Evolutionary conservation across 179 eudicot genomes (phyloP).

Genomic region (Actinidia arguta): DNA sequence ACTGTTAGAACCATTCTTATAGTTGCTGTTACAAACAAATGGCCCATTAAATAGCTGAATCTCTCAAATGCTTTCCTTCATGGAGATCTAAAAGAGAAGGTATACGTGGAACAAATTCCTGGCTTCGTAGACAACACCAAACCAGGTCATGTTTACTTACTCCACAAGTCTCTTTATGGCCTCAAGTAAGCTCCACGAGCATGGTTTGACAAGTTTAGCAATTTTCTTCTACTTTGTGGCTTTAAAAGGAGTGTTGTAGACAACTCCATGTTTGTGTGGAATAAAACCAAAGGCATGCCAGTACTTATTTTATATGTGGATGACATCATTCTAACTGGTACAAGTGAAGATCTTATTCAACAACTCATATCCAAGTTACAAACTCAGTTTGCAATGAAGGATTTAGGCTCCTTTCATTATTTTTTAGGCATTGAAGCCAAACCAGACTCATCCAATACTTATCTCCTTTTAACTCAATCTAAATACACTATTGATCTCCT

Average conservation of each 20-base stretch:
- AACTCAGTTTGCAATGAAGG: neutral
- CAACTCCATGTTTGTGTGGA: neutral
- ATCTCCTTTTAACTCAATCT: neutral
- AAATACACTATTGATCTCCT: neutral
- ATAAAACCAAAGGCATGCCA: neutral
- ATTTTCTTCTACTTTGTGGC: neutral
- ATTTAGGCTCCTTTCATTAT: neutral
- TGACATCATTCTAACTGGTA: neutral
- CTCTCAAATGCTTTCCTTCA: neutral
- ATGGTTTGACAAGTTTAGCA: neutral
- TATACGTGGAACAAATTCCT: neutral
- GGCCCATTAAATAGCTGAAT: neutral
- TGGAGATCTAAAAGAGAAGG: neutral
- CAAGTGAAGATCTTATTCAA: neutral
- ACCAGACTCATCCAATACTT: too few species aligned
- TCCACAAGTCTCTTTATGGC: neutral
- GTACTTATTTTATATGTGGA: neutral
- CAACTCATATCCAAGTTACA: neutral
- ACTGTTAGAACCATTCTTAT: neutral
- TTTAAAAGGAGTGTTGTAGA: neutral
- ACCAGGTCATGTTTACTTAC: neutral
- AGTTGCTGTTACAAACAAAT: neutral
- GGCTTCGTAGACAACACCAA: neutral
- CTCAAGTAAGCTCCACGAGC: neutral
- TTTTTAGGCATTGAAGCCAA: neutral